Conservation (phyloP, 306 rosid species). For the Ochetophila trinervis region DNA sequence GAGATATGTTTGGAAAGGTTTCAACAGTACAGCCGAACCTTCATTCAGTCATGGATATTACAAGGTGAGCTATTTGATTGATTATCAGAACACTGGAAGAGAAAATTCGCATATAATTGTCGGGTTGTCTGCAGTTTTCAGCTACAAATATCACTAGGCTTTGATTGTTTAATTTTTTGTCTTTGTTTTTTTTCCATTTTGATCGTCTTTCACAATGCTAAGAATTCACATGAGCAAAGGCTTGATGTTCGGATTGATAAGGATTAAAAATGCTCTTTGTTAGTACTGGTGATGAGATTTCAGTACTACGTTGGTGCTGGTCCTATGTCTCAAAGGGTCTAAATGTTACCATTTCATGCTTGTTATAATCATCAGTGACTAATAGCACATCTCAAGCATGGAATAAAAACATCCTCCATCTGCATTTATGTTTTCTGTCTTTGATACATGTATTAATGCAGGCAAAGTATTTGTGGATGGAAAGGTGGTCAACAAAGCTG, state of each 20-base stretch:
- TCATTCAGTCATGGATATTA: slow-evolving; percentile 88
- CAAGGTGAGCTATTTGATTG: slow-evolving; percentile 56
- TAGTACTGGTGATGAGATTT: too few relatives aligned
- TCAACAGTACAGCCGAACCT: slow-evolving; percentile 79
- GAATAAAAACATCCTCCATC: neutral
- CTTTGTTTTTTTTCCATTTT: too few relatives aligned
- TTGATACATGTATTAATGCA: slow-evolving; percentile 26
- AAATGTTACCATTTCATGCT: too few relatives aligned
- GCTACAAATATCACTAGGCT: neutral
- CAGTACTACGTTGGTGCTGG: too few relatives aligned
- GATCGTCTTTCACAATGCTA: too few relatives aligned
- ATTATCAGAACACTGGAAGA: neutral
- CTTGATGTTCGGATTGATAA: too few relatives aligned
- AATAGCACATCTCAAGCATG: neutral
- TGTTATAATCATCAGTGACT: neutral
- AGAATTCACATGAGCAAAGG: too few relatives aligned
- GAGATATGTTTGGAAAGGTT: slow-evolving; percentile 74
- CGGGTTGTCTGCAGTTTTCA: neutral
- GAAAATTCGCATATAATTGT: neutral
- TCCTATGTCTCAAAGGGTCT: too few relatives aligned
- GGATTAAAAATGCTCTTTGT: too few relatives aligned
- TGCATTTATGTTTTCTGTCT: neutral
- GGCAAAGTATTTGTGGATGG: slow-evolving; percentile 90
- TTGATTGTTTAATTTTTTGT: neutral
- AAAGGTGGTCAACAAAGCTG: slow-evolving; percentile 75